Conservation (phyloP, 164 flowering plant genomes). For the Vitis labrusca region DNA sequence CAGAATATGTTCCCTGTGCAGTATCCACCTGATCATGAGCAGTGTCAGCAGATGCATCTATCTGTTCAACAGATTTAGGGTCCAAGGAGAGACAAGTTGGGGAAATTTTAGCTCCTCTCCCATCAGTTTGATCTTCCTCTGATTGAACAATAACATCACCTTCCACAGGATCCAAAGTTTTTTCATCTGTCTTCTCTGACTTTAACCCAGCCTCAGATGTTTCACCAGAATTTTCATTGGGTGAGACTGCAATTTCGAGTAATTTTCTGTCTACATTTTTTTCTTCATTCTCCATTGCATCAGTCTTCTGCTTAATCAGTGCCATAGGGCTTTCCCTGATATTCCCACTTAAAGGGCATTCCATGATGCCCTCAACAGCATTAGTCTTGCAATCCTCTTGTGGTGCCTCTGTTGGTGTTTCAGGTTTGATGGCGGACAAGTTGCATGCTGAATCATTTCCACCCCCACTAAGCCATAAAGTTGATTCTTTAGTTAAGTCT, state of each 20-base stretch:
- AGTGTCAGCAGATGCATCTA: slow-evolving; percentile 5
- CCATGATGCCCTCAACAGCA: slow-evolving; percentile 3
- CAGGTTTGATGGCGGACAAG: slow-evolving; percentile 3
- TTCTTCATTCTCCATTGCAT: slow-evolving; percentile 10
- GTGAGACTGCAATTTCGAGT: not conserved
- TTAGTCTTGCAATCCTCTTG: slow-evolving; percentile 7
- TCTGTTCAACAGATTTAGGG: slow-evolving; percentile 12
- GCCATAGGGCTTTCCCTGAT: not conserved
- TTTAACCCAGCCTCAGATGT: slow-evolving; percentile 3
- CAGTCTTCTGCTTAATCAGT: slow-evolving; percentile 9
- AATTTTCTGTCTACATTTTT: not conserved
- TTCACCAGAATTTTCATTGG: slow-evolving; percentile 11
- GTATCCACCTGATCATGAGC: slow-evolving; percentile 6
- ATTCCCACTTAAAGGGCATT: slow-evolving; percentile 4
- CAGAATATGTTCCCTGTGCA: slow-evolving; percentile 7
- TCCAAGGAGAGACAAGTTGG: slow-evolving; percentile 11
- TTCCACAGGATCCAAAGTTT: slow-evolving; percentile 4
- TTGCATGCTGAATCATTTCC: not conserved
- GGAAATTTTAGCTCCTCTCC: not conserved
- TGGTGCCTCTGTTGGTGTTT: slow-evolving; percentile 5
- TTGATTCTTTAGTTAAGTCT: slow-evolving; percentile 9
- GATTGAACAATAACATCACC: slow-evolving; percentile 4
- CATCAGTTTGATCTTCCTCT: slow-evolving; percentile 14
- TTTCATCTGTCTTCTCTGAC: slow-evolving; percentile 5
- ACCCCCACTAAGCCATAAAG: slow-evolving; percentile 2